Evolutionary conservation across 768 basidiomycete species (phyloP).

Genomic region (Leccinellum luteum): DNA sequence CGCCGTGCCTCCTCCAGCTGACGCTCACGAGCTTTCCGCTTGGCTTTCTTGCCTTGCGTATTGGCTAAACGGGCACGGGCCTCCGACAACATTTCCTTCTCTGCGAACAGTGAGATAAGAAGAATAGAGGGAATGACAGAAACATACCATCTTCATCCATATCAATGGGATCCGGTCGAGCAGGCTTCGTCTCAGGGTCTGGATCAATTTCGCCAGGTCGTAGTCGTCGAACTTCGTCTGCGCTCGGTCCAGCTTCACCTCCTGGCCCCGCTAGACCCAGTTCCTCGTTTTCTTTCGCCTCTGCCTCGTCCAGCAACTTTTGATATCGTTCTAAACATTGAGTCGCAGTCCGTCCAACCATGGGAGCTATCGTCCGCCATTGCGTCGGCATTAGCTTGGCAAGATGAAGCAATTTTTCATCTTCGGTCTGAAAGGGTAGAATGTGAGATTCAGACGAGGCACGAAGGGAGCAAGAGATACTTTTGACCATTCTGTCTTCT

Average conservation of each 20-base stretch:
- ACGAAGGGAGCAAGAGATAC: constrained; percentile 37
- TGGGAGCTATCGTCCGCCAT: constrained; percentile 98
- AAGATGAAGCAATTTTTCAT: constrained; percentile 96
- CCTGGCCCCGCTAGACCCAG: constrained; percentile 85
- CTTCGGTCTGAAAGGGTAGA: constrained; percentile 67
- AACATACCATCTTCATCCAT: constrained; percentile 97
- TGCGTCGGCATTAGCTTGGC: constrained; percentile 99
- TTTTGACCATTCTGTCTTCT: constrained; percentile 99
- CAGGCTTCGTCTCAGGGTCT: constrained; percentile 97
- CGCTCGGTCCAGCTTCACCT: constrained; percentile 75
- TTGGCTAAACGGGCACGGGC: constrained; percentile 97
- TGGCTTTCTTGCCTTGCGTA: constrained; percentile 99
- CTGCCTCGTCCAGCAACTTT: constrained; percentile 95
- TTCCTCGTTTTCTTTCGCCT: constrained; percentile 95
- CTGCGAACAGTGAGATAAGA: constrained; percentile 37
- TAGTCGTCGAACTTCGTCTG: constrained; percentile 87
- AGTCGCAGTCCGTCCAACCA: constrained; percentile 95
- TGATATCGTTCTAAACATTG: constrained; percentile 99
- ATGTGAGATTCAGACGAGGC: not conserved
- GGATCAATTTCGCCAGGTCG: constrained; percentile 98
- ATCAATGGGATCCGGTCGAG: constrained; percentile 97
- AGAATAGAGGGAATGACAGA: not conserved
- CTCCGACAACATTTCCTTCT: constrained; percentile 99
- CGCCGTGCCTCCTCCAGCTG: constrained; percentile 95
- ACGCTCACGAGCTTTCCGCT: constrained; percentile 95